phyloP scores from a whole-genome alignment of 441 rosid genomes.

The Erodium trifolium region DNA sequence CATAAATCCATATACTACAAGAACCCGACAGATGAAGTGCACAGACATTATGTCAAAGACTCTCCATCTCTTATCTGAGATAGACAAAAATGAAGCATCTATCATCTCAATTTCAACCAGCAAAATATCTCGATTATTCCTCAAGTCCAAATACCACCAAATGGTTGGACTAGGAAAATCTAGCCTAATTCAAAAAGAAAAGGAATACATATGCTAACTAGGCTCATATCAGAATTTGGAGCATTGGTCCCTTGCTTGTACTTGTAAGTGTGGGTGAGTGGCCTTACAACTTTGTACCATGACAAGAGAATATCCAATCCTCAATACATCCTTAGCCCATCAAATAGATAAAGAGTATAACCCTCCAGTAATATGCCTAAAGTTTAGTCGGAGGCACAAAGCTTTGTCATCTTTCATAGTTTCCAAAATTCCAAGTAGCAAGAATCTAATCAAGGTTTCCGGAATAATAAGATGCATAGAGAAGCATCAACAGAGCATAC shows the following conservation, averaged over 20 bases:
- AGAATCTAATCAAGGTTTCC: constrained; percentile 3
- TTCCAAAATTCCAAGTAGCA: not conserved
- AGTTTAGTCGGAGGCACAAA: not conserved
- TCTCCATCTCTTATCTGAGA: not conserved
- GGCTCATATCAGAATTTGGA: not conserved
- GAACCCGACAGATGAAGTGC: not conserved
- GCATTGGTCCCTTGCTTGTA: not conserved
- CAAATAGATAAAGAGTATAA: not conserved
- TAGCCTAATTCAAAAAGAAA: not conserved
- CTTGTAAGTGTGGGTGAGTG: not conserved
- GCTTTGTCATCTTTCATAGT: not conserved
- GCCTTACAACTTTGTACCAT: constrained; percentile 5
- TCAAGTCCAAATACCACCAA: not conserved
- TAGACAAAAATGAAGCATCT: not conserved
- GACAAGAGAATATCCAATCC: not conserved
- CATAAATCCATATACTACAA: not conserved
- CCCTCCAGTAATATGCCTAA: not conserved
- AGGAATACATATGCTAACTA: not conserved
- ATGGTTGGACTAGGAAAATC: not conserved
- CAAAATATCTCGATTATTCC: constrained; percentile 1
- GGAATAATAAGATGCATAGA: not conserved
- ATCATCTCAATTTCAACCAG: not conserved
- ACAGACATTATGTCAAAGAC: constrained; percentile 1
- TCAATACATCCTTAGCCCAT: not conserved
- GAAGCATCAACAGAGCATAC: not conserved